Evolutionary conservation across 2,329 filamentous ascomycete species (phyloP).

Genomic region (Aspergillus udagawae): DNA sequence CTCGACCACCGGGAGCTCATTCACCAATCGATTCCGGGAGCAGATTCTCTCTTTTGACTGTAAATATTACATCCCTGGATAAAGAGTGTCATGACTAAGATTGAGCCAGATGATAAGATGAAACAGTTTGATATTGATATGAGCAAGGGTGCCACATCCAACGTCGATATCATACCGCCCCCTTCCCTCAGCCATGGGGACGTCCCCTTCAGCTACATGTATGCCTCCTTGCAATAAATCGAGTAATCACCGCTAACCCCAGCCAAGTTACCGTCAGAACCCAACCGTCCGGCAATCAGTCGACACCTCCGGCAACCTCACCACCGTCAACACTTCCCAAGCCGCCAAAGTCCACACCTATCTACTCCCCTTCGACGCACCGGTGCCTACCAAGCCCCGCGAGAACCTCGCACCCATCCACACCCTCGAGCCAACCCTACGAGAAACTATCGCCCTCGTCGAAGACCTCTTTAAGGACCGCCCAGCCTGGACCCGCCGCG

Average conservation of each 20-base stretch:
- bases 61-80: slow-evolving; percentile 33
- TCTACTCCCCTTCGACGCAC: slow-evolving; percentile 59
- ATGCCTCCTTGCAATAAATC: slow-evolving; percentile 14
- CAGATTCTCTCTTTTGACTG: slow-evolving; percentile 69
- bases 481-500: slow-evolving; percentile 82
- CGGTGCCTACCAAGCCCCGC: slow-evolving; percentile 57
- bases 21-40: slow-evolving; percentile 67
- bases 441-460: slow-evolving; percentile 61
- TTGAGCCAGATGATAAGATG: slow-evolving; percentile 48
- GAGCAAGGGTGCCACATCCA: slow-evolving; percentile 54
- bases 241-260: slow-evolving; percentile 15
- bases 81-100: background rate
- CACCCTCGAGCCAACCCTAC: slow-evolving; percentile 54
- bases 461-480: slow-evolving; percentile 64
- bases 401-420: slow-evolving; percentile 51
- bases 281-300: slow-evolving; percentile 64
- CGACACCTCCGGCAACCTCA: slow-evolving; percentile 56
- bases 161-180: slow-evolving; percentile 72
- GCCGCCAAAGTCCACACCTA: slow-evolving; percentile 57
- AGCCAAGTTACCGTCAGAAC: slow-evolving; percentile 76
- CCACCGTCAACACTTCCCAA: slow-evolving; percentile 55
- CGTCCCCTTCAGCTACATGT: slow-evolving; percentile 64
- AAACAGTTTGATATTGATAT: slow-evolving; percentile 65
- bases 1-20: slow-evolving; percentile 62
- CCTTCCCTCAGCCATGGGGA: slow-evolving; percentile 72